Evolutionary conservation across 192 early-diverging fungal species (phyloP).

Genomic region (Umbelopsis sp.): DNA sequence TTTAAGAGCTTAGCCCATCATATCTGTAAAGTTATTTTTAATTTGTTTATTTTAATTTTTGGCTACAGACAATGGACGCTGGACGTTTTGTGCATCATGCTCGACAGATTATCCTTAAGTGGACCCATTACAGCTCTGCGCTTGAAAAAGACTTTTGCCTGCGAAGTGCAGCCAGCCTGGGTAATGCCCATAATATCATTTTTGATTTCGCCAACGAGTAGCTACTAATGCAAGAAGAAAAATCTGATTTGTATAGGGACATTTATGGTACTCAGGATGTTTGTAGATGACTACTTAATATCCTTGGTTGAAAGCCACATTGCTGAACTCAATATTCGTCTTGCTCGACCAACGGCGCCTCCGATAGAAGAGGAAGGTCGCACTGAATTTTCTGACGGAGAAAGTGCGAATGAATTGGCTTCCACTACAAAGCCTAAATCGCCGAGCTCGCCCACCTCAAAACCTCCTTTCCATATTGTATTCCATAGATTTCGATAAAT

Average conservation of each 20-base stretch:
- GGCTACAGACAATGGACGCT: constrained; percentile 25
- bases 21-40: background rate
- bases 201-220: background rate
- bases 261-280: constrained; percentile 43
- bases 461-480: constrained; percentile 3
- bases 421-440: background rate
- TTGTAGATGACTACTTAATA: constrained; percentile 55
- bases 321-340: constrained; percentile 39
- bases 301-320: constrained; percentile 54
- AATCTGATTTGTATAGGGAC: constrained; percentile 21
- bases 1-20: background rate
- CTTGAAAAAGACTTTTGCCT: constrained; percentile 46
- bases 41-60: background rate
- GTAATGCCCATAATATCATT: constrained; percentile 15
- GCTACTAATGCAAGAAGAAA: background rate
- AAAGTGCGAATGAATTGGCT: background rate
- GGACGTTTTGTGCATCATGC: constrained; percentile 44
- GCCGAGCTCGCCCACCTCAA: background rate
- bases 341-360: constrained; percentile 12
- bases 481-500: constrained; percentile 15
- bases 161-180: constrained; percentile 39
- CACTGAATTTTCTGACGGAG: background rate
- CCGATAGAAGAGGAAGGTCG: constrained; percentile 8
- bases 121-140: constrained; percentile 48
- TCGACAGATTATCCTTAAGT: constrained; percentile 52